A percentile compares a stretch with the other conserved stretches of the same genome.
Conservation (phyloP, 2,329 filamentous ascomycete species). For the Rhinocladiella similis region DNA sequence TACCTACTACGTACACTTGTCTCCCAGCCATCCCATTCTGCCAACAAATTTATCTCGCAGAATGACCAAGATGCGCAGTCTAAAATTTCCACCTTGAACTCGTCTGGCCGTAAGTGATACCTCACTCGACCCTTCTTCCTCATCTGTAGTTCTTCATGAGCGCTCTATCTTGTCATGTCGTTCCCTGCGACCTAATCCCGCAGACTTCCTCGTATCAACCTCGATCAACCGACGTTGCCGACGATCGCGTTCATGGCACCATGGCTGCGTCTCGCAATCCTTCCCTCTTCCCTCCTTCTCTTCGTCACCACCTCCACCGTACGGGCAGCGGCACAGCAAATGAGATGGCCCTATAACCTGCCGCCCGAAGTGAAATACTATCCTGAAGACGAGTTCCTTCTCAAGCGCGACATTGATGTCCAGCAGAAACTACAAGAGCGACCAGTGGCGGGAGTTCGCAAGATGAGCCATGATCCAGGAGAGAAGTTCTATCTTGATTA, state of each 20-base stretch:
- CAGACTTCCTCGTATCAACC: neutral
- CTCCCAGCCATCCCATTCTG: conserved; percentile 18
- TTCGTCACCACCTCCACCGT: conserved; percentile 8
- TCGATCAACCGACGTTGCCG: neutral
- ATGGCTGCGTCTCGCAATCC: conserved; percentile 15
- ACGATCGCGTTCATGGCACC: conserved; percentile 13
- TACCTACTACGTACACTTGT: neutral
- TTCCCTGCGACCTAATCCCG: neutral
- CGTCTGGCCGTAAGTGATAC: too few species aligned
- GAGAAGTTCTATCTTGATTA: conserved; percentile 51
- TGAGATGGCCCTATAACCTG: conserved; percentile 28
- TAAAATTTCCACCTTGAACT: neutral
- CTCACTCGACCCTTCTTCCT: neutral
- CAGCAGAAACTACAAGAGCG: conserved; percentile 32
- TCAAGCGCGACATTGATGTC: conserved; percentile 33
- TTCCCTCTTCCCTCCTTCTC: conserved; percentile 18
- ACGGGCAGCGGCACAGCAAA: conserved; percentile 8
- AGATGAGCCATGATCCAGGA: conserved; percentile 48
- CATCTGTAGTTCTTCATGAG: neutral
- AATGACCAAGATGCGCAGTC: neutral
- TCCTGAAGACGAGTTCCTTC: conserved; percentile 29
- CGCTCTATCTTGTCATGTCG: neutral
- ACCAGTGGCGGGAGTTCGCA: conserved; percentile 37
- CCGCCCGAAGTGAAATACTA: conserved; percentile 29
- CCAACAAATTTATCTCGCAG: conserved; percentile 8